Evolutionary conservation across 306 rosid species (phyloP).

Genomic region (Boehmeria nivea): DNA sequence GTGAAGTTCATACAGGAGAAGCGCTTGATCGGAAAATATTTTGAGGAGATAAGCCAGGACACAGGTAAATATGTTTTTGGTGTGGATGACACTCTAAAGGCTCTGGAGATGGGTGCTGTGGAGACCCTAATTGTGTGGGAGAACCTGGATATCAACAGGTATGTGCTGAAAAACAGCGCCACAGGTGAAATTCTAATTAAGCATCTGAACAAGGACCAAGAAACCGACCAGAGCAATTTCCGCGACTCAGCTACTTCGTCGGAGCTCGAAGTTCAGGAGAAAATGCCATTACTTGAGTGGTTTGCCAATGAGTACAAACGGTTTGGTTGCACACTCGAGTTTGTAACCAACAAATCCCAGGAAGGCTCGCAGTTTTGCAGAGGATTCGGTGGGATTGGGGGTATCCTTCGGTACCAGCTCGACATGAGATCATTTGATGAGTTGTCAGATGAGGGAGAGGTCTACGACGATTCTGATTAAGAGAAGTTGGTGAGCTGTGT

Average conservation of each 20-base stretch:
- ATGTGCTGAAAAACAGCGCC: slow-evolving; percentile 42
- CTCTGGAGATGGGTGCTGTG: slow-evolving; percentile 89
- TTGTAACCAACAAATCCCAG: slow-evolving; percentile 86
- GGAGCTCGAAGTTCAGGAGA: slow-evolving; percentile 81
- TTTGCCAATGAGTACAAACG: slow-evolving; percentile 72
- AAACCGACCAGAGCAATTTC: slow-evolving; percentile 50
- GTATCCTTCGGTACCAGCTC: slow-evolving; percentile 89
- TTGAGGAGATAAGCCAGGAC: slow-evolving; percentile 89
- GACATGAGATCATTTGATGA: slow-evolving; percentile 78
- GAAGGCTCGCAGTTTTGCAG: slow-evolving; percentile 92
- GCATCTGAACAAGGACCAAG: slow-evolving; percentile 74
- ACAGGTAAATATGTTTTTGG: slow-evolving; percentile 89
- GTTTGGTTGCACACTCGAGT: slow-evolving; percentile 78
- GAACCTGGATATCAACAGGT: slow-evolving; percentile 67
- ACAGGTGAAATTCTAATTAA: slow-evolving; percentile 57
- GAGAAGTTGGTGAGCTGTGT: too few relatives aligned
- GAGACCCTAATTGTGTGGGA: slow-evolving; percentile 87
- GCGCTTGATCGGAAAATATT: slow-evolving; percentile 72
- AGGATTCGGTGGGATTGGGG: slow-evolving; percentile 90
- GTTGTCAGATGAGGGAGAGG: slow-evolving; percentile 54
- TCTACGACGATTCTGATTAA: slow-evolving; percentile 52
- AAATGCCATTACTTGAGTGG: slow-evolving; percentile 76
- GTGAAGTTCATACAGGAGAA: slow-evolving; percentile 91
- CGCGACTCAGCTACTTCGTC: slow-evolving; percentile 39
- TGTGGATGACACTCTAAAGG: slow-evolving; percentile 79